phyloP scores from a whole-genome alignment of 352 stramenopile genomes.

The Globisporangium solare region DNA sequence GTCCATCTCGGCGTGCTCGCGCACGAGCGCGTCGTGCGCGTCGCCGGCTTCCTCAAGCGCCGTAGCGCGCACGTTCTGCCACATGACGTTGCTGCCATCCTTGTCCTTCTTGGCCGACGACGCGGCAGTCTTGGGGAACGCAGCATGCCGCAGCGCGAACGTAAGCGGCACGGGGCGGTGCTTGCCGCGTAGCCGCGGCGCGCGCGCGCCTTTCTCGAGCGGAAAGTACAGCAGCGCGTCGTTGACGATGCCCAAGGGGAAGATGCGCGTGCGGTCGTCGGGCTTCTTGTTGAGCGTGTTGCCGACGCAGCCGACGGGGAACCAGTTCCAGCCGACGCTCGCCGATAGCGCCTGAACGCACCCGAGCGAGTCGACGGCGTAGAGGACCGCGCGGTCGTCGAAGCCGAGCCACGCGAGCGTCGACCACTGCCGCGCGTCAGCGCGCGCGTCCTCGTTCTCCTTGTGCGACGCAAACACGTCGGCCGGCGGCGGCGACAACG shows the following conservation, averaged over 20 bases:
- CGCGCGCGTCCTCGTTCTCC: slow-evolving; percentile 41
- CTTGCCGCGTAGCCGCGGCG: slow-evolving; percentile 53
- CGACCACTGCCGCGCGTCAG: slow-evolving; percentile 44
- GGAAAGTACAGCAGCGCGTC: slow-evolving; percentile 74
- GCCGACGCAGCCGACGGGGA: slow-evolving; percentile 63
- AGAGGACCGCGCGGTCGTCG: slow-evolving; percentile 67
- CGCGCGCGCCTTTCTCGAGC: slow-evolving; percentile 36
- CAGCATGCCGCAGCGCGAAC: slow-evolving; percentile 46
- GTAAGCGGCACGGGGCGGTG: slow-evolving; percentile 72
- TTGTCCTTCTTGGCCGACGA: slow-evolving; percentile 25
- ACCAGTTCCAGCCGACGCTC: slow-evolving; percentile 61
- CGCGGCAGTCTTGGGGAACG: slow-evolving; percentile 42
- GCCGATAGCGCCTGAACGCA: slow-evolving; percentile 54
- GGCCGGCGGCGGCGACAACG: slow-evolving; percentile 46
- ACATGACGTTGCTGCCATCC: slow-evolving; percentile 39
- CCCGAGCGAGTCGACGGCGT: slow-evolving; percentile 64
- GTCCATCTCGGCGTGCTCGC: slow-evolving; percentile 77
- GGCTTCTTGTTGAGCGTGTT: slow-evolving; percentile 59
- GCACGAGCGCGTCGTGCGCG: slow-evolving; percentile 26
- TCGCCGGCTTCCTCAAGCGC: slow-evolving; percentile 24
- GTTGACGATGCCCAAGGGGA: slow-evolving; percentile 66
- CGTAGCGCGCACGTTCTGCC: slow-evolving; percentile 58
- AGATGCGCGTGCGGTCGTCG: slow-evolving; percentile 48
- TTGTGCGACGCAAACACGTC: slow-evolving; percentile 74
- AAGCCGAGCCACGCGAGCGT: slow-evolving; percentile 74